A percentile compares a stretch with the other conserved stretches of the same genome.
These are phyloP conservation scores for Endothia cerciana DNA, from an alignment of 2,329 filamentous ascomycete genomes.

Conservation along the genomic window DNA sequence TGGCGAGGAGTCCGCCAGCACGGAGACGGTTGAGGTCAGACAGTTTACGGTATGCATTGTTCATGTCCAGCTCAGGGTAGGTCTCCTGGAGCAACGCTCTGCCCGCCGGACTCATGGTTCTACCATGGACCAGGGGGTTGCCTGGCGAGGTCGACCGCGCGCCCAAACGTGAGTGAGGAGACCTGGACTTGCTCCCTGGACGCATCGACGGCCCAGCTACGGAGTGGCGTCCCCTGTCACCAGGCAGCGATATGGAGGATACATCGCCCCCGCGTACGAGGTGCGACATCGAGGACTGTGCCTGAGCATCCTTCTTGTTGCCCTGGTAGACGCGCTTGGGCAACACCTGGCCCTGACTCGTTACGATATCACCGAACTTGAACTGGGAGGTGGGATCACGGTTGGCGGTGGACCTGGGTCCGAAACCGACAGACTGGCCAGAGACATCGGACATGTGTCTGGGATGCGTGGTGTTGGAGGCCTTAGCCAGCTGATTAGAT, in stretches of 20 bases:
- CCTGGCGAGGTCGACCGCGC: conserved; percentile 54
- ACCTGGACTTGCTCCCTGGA: conserved; percentile 54
- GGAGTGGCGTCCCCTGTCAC: conserved; percentile 47
- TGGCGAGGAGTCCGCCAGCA: conserved; percentile 65
- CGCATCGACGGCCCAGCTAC: conserved; percentile 39
- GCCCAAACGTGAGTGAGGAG: conserved; percentile 55
- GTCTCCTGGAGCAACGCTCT: conserved; percentile 60
- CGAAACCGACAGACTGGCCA: conserved; percentile 52
- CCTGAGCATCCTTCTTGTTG: conserved; percentile 41
- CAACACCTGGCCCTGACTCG: conserved; percentile 52
- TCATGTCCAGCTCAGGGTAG: conserved; percentile 64
- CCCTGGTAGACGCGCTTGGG: conserved; percentile 57
- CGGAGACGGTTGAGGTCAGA: conserved; percentile 72
- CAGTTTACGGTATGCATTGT: conserved; percentile 69
- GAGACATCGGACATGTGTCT: conserved; percentile 61
- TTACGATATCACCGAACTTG: conserved; percentile 64
- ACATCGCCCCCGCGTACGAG: conserved; percentile 58
- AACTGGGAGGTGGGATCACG: conserved; percentile 57
- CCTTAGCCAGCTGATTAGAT: conserved; percentile 40
- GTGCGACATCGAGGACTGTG: conserved; percentile 51
- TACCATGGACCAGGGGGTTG: conserved; percentile 36
- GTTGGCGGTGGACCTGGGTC: conserved; percentile 41
- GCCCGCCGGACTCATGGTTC: conserved; percentile 45
- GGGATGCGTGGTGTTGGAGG: conserved; percentile 41
- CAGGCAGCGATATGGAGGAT: conserved; percentile 50